Base-by-base conservation (phyloP, 2,329 filamentous ascomycete species). In the Myriosclerotinia curreyana region DNA sequence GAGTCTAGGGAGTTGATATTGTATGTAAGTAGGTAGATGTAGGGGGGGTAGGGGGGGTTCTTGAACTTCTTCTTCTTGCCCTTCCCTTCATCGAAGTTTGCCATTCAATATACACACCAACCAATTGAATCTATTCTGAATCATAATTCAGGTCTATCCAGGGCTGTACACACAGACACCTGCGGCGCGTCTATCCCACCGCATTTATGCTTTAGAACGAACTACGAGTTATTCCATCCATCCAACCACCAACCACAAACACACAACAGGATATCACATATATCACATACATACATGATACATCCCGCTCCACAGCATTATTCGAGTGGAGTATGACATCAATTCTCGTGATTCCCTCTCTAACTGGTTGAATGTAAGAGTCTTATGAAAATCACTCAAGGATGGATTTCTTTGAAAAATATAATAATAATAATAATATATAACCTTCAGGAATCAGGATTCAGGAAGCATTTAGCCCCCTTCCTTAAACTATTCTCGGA, bases 211-310 rank as follows among this genome's bases (percentile, higher is more conserved):
- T 48, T 58, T 58, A 58, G 42, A 42, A 55, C n/a, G n/a, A 22
- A 48, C 40, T 58, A 22, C 42, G 28, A 58, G 31, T 22, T 46
- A 58, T 58, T 48, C 40, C 42, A 46, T 46, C 40, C 14, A 48
- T 12, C 28, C 40, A 48, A 17, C 28, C 20, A 48, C 54, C 42
- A 36, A 20, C 42, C 54, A 34, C 54, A 34, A 36, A 22, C 31
- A 25, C 54, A 48, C 54, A 58, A 36, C 54, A 34, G 54, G 54
- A 56, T 46, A 56, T 56, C 54, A 56, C 54, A 52, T 44, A 44
- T n/a, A n/a, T n/a, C n/a, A n/a, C n/a, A n/a, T n/a, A n/a, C n/a
- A n/a, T n/a, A n/a, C n/a, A n/a, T n/a, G n/a, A n/a, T n/a, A n/a
- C 49, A 36, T 62, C 20, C 38, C 28, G 58, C 48, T 60, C 46